A percentile compares a stretch with the other conserved stretches of the same genome.
Conservation (phyloP, 345 rosid species). For the Noccaea caerulescens region DNA sequence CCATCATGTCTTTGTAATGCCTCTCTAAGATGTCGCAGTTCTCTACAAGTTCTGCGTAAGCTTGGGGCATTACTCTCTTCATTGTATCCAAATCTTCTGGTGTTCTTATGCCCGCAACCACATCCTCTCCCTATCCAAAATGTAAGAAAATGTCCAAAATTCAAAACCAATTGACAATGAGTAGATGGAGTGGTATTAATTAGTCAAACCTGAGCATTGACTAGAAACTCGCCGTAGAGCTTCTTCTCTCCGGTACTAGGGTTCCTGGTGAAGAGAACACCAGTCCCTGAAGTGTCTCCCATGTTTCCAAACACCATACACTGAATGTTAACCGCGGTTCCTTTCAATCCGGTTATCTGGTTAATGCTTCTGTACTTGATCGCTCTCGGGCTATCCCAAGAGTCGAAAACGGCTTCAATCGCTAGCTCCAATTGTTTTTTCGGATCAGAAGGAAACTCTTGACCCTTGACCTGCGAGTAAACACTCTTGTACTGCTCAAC, state of each 20-base stretch:
- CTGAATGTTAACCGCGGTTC: conserved; percentile 93
- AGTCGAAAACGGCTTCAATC: conserved; percentile 80
- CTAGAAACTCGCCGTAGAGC: conserved; percentile 87
- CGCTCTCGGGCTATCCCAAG: conserved; percentile 94
- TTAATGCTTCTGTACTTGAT: conserved; percentile 85
- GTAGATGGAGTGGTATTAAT: background rate
- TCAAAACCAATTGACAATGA: conserved; percentile 29
- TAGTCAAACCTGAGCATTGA: conserved; percentile 82
- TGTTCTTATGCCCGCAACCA: conserved; percentile 95
- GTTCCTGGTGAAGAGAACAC: conserved; percentile 93
- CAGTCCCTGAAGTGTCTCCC: conserved; percentile 94
- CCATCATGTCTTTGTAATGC: conserved; percentile 99
- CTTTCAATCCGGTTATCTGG: conserved; percentile 82
- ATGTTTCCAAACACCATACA: conserved; percentile 97
- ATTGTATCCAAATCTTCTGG: conserved; percentile 81
- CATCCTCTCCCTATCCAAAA: conserved; percentile 81
- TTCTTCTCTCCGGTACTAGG: conserved; percentile 93
- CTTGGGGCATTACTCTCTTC: conserved; percentile 77
- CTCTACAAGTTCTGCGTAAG: conserved; percentile 83
- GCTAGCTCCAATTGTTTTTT: conserved; percentile 69
- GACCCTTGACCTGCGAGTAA: conserved; percentile 62
- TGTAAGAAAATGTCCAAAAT: background rate
- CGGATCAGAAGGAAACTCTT: conserved; percentile 93
- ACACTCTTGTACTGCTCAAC: conserved; percentile 85
- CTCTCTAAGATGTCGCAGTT: conserved; percentile 82